Conservation (phyloP, 2,329 filamentous ascomycete genomes). For the Fusarium sp. region DNA sequence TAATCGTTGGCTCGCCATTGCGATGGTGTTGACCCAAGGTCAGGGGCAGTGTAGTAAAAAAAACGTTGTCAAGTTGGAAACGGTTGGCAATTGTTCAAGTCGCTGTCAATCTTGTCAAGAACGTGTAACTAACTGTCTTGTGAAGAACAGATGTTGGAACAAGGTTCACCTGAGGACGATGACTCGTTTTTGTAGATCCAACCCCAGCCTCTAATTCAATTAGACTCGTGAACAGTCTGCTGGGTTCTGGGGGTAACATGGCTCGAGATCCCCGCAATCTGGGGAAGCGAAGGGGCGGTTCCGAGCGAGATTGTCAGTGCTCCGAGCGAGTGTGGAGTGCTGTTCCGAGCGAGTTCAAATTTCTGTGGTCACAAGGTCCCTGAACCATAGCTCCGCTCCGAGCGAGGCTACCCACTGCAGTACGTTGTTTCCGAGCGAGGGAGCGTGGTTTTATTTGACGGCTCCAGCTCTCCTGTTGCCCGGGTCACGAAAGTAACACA, state of each 20-base stretch:
- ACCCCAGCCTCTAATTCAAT: neutral
- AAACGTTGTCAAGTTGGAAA: neutral
- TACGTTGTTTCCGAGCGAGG: neutral
- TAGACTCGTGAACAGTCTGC: neutral
- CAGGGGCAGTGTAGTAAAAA: neutral
- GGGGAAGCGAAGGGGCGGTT: neutral
- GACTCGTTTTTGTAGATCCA: neutral
- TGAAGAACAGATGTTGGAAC: neutral
- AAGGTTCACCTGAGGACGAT: neutral
- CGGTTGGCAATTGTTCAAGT: neutral
- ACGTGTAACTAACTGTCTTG: neutral
- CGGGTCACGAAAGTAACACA: neutral
- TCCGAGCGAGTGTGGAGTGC: neutral
- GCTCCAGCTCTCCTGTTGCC: neutral
- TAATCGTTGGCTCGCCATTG: constrained; percentile 2
- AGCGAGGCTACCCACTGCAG: neutral
- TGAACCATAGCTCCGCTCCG: neutral
- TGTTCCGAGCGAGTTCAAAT: neutral
- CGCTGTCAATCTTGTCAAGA: neutral
- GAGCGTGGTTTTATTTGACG: neutral
- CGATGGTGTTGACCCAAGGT: neutral
- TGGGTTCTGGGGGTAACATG: neutral
- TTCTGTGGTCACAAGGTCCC: neutral
- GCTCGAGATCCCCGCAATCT: neutral
- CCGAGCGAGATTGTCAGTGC: neutral